Evolutionary conservation across 768 basidiomycete genomes (phyloP), one percentile per base, ranked within the genome.

Genomic region (Mycena venus): DNA sequence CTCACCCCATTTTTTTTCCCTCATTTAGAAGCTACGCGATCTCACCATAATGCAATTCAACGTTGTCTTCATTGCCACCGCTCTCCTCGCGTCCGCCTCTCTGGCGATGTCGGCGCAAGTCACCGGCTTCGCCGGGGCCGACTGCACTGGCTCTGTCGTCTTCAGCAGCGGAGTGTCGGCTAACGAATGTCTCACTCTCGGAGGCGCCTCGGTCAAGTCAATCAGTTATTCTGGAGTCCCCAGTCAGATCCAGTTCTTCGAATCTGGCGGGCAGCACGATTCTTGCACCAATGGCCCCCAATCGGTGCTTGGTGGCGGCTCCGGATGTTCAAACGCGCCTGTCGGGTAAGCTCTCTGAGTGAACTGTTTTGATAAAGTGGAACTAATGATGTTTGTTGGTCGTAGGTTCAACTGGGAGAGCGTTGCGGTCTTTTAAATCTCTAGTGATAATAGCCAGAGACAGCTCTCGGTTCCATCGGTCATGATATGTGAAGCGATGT

Each of bases 131-230:
- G 47, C 64, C 10, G 64, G 64, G 9, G 64, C 64, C 21, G 51
- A 66, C 64, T 66, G 64, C 64, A 55, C 49, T 27, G 64, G 64
- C 64, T n/a, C 64, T 27, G 64, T 36, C 14, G n/a, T 66, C 62
- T 65, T 65, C 63, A 53, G 47, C 47, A 49, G n/a, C n/a, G 47
- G 47, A 11, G 27, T 23, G 11, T 27, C 51, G 31, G 10, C 47
- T 17, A 27, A 49, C 47, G 21, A 42, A 42, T 19, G 64, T 29
- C 32, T 23, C 32, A 11, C n/a, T 34, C 29, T 25, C 5, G 34
- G 63, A 17, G 51, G 49, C 27, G 53, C 27, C 27, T 55, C 53
- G 53, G 53, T 31, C 53, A 55, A 55, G 53, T 55, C 53, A 27
- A 31, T 55, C 29, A 14, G 49, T 27, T 51, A 51, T 27, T 51